These are phyloP conservation scores for Leccinum fallax DNA, from an alignment of 1,284 basidiomycete genomes.

Conservation along the genomic window DNA sequence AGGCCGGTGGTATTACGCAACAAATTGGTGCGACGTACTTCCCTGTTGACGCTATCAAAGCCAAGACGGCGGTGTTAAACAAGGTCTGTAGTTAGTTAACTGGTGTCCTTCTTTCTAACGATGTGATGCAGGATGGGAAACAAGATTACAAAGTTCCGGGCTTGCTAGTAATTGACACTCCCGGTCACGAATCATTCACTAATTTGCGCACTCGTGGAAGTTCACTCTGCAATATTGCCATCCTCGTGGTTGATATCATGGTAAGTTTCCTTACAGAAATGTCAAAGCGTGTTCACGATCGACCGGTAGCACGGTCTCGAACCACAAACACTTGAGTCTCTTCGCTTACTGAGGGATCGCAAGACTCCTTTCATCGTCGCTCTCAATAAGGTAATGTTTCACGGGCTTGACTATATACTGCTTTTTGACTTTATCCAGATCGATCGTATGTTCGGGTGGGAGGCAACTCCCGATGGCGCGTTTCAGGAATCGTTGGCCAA, in stretches of 20 bases:
- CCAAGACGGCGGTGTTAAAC: constrained; percentile 92
- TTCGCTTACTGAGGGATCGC: constrained; percentile 89
- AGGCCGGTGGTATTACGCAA: constrained; percentile 99
- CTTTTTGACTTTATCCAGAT: constrained; percentile 56
- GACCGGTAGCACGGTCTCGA: constrained; percentile 88
- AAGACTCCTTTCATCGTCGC: constrained; percentile 99
- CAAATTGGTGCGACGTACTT: constrained; percentile 99
- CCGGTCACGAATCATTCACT: constrained; percentile 99
- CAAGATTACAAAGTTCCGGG: constrained; percentile 98
- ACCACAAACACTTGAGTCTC: constrained; percentile 95
- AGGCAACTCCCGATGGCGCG: constrained; percentile 86
- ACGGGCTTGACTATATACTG: constrained; percentile 1
- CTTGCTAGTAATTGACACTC: constrained; percentile 96
- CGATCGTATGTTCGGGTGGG: constrained; percentile 97
- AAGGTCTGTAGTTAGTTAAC: constrained; percentile 49
- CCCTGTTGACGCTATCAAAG: constrained; percentile 94
- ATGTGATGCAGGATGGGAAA: constrained; percentile 57
- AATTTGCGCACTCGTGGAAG: constrained; percentile 96
- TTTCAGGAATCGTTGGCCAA: constrained; percentile 93
- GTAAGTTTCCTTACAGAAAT: constrained; percentile 42
- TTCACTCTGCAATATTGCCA: constrained; percentile 98
- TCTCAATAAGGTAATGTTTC: constrained; percentile 82
- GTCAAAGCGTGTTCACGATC: constrained; percentile 15
- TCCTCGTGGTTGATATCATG: constrained; percentile 99
- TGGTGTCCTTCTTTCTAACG: constrained; percentile 5